Base-by-base conservation (phyloP, 208 protist genomes). In the Entamoeba dispar region DNA sequence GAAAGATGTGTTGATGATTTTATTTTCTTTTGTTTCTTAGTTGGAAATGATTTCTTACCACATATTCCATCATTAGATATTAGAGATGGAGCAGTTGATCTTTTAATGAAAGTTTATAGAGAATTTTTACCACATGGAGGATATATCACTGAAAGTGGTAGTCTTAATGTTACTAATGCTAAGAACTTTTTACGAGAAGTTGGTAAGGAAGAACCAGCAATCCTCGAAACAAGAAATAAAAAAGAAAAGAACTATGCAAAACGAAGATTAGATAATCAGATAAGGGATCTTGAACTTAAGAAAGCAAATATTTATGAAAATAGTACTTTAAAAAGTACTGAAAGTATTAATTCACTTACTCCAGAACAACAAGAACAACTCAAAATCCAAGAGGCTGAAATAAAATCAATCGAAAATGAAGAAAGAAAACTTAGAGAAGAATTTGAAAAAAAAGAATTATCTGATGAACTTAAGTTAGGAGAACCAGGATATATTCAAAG, bases 41-140 rank as follows among this genome's bases (percentile, higher is more conserved):
- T 94, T 49, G 93, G 93, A 31, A 94, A 94, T 73, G 93, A 94
- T 61, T 94, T 94, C 38, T 12, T 94, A 5, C 92, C 92, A 73
- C 14, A 27, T 49, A 19, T 91, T 19, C 92, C 92, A 5, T 77
- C 92, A 47, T 12, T 93, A n/a, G 92, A 86, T 14, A 93, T 93
- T n/a, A 51, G 31, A 93, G 97, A 97, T 52, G 97, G 97, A 92
- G 98, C 97, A 22, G 97, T 99, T 92, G 98, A 99, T 94, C 73
- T 96, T 49, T 94, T 99, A 6, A 94, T 98, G 14, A 93, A 94
- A 0, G 43, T 97, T 19, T 98, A 97, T 94, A 94, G 92, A 5
- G 96, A 95, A 14, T 97, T 96, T 93, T n/a, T 97, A 0, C 96
- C 95, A n/a, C 50, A 96, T 2, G 52, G 93, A 43, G 96, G 96